phyloP scores from a whole-genome alignment of 805 yeast genomes.

The Wickerhamomyces bovis region DNA sequence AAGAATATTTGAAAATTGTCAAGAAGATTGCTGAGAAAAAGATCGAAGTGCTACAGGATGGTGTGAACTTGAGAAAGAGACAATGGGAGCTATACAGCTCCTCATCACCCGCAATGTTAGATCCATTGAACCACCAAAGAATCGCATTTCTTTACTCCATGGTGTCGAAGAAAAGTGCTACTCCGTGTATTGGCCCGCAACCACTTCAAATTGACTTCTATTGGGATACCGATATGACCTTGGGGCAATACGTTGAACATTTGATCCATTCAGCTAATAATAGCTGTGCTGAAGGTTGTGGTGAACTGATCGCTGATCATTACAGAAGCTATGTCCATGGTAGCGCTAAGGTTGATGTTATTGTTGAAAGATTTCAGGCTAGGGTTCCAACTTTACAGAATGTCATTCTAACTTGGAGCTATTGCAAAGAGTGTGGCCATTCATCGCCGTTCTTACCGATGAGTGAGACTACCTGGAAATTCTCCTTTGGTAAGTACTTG shows the following conservation, averaged over 20 bases:
- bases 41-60: slow-evolving; percentile 25
- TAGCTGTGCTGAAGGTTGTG: slow-evolving; percentile 79
- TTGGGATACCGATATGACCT: slow-evolving; percentile 82
- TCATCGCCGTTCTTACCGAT: slow-evolving; percentile 74
- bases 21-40: slow-evolving; percentile 28
- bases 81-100: slow-evolving; percentile 65
- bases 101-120: slow-evolving; percentile 52
- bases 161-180: slow-evolving; percentile 76
- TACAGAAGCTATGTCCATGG: slow-evolving; percentile 88
- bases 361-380: slow-evolving; percentile 56
- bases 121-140: slow-evolving; percentile 70
- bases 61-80: slow-evolving; percentile 32
- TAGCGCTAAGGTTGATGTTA: slow-evolving; percentile 70
- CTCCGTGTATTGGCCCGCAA: slow-evolving; percentile 92
- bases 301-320: slow-evolving; percentile 63
- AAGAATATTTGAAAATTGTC: slow-evolving; percentile 27
- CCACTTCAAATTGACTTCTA: slow-evolving; percentile 80
- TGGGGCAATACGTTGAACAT: slow-evolving; percentile 86
- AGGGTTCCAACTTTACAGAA: slow-evolving; percentile 55
- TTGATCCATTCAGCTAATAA: slow-evolving; percentile 60
- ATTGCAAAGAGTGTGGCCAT: slow-evolving; percentile 71
- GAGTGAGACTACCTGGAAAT: slow-evolving; percentile 84
- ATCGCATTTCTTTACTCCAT: slow-evolving; percentile 74
- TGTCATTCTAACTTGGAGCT: slow-evolving; percentile 85
- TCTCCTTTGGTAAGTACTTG: slow-evolving; percentile 88